phyloP scores from a whole-genome alignment of 345 rosid species.

The Iberis pinnata region DNA sequence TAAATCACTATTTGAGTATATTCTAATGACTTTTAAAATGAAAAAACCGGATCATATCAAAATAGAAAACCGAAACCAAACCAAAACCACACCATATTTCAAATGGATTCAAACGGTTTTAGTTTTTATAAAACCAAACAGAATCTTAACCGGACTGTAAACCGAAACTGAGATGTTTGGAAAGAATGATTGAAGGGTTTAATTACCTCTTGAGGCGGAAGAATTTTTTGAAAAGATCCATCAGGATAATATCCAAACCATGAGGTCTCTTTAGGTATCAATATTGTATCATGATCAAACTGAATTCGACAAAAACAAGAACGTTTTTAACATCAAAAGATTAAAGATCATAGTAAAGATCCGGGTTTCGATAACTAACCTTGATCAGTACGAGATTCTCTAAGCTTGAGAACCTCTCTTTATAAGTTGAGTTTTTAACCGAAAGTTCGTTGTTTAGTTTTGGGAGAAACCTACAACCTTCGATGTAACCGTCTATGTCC shows the following conservation, averaged over 20 bases:
- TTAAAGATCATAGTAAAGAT: neutral
- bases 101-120: too few relatives aligned
- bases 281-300: slow-evolving; percentile 74
- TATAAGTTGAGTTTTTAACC: slow-evolving; percentile 55
- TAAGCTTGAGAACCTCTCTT: slow-evolving; percentile 57
- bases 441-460: slow-evolving; percentile 56
- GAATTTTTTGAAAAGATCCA: slow-evolving; percentile 45
- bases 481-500: slow-evolving; percentile 37
- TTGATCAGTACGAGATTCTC: slow-evolving; percentile 67
- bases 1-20: too few relatives aligned
- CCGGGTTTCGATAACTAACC: slow-evolving; percentile 33
- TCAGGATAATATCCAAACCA: slow-evolving; percentile 83
- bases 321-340: slow-evolving; percentile 3
- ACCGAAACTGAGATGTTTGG: too few relatives aligned
- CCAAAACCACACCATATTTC: too few relatives aligned
- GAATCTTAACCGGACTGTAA: too few relatives aligned
- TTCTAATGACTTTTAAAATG: too few relatives aligned
- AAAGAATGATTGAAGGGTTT: neutral
- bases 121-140: too few relatives aligned
- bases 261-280: slow-evolving; percentile 78
- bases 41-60: too few relatives aligned
- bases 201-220: slow-evolving; percentile 60
- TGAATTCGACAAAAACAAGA: slow-evolving; percentile 16
- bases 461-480: slow-evolving; percentile 68
- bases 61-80: too few relatives aligned